Evolutionary conservation across 2,329 filamentous ascomycete species (phyloP), one percentile per base, ranked within the genome.

Genomic region (Rutstroemia sp.): DNA sequence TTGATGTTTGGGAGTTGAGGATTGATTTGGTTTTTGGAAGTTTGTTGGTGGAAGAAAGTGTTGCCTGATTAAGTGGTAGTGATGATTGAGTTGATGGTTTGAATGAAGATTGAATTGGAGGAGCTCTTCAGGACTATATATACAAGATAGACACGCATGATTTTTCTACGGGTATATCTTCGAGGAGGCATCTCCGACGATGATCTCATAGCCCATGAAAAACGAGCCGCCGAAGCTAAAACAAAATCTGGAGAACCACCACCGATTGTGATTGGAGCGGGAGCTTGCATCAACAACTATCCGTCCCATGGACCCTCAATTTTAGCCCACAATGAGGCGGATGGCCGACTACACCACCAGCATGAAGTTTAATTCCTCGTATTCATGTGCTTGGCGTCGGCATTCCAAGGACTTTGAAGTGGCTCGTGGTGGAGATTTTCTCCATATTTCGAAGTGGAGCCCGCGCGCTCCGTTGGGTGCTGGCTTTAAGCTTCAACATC

Each of bases 71-170:
- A 10, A 44, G n/a, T 44, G 18, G 41, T 18, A 44, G 21, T 45
- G 19, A 45, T 39, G 12, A 44, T 10, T 47, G 37, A 18, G 8
- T 46, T 53, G 49, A 47, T 47, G 27, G 45, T 16, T 34, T 25
- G 41, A 47, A 21, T 25, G 23, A 37, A 4, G n/a, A 23, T 30
- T 41, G 3, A 18, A 7, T 14, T 49, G 9, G 23, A 34, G 52
- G 27, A 54, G 21, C 39, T 34, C 52, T 14, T 54, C 52, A 54
- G 4, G 16, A 23, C 48, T 54, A 49, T 54, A 54, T 49, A 49
- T 30, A 27, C 23, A 49, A 6, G n/a, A 42, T 42, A 18, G 16
- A 9, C 39, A 4, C 16, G 39, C 16, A 42, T 42, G 30, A 34
- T 34, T 34, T 10, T 23, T 41, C 34, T 18, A 34, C 18, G 6